Evolutionary conservation across 208 protist genomes (phyloP).

Genomic region (Trichomonas vaginalis): DNA sequence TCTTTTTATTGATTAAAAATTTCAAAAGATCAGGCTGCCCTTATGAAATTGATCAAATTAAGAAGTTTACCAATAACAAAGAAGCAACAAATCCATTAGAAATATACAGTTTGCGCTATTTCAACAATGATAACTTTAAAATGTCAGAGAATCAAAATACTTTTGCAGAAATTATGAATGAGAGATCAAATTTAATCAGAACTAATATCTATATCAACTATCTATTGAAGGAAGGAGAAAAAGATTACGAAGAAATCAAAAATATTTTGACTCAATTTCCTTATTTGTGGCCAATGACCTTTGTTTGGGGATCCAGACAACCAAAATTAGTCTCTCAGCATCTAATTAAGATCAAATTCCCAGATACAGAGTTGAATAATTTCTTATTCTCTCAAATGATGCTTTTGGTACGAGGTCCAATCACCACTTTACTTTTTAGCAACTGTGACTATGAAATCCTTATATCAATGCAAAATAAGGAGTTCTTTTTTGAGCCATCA

Average conservation of each 20-base stretch:
- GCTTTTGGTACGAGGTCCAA: neutral
- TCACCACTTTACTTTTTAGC: neutral
- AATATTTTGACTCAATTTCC: neutral
- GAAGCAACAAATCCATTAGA: neutral
- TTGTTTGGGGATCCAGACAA: neutral
- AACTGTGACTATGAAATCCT: neutral
- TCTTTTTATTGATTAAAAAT: neutral
- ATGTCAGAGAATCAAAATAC: too few relatives aligned
- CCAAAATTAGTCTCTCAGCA: neutral
- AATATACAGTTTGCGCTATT: too few relatives aligned
- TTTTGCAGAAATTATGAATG: neutral
- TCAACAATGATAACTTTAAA: too few relatives aligned
- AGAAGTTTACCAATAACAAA: neutral
- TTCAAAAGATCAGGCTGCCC: neutral
- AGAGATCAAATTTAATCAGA: neutral
- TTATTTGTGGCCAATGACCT: neutral
- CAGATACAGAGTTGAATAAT: neutral
- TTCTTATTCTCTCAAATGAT: neutral
- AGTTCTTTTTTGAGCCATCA: neutral
- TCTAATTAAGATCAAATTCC: neutral
- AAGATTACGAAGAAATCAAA: neutral
- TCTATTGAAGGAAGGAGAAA: neutral
- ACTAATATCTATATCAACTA: neutral
- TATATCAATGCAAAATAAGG: neutral
- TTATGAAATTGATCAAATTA: neutral